Evolutionary conservation across 305 asterid genomes (phyloP), one percentile per base, ranked within the genome.

Genomic region (Fraxinus velutina): DNA sequence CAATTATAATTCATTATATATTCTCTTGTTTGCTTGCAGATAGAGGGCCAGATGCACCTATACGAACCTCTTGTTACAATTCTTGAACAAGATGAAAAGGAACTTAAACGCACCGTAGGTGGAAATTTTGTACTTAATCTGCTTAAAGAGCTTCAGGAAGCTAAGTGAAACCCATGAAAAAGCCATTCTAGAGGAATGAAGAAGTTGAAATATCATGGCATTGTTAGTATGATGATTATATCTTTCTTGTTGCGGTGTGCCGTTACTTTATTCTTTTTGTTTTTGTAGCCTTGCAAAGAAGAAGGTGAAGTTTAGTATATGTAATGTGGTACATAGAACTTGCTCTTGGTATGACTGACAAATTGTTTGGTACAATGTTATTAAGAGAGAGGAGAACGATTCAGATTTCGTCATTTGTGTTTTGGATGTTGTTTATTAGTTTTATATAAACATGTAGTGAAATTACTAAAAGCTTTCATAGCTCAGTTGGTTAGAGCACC

Each of bases 401-500:
- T 39, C 47, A 8, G 47, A 39, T 39, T 39, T 39, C 9, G 13
- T 39, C 3, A 2, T 8, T 1, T 39, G 47, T 39, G 47, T 39
- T 39, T 39, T 39, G 3, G 3, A 39, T 9, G 13, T 39, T 37
- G 12, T 8, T 7, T 37, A 37, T 37, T 37, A 7, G 1, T 50
- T 15, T 50, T 0, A 5, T 0, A 0, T 15, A 50, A 50, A 50
- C 2, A 22, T 15, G 22, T 1, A n/a, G 8, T 0, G 6, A n/a
- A 1, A 1, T 75, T 77, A 88, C 85, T 83, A 83, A 86, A 88
- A 89, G 81, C 81, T 78, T 55, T 78, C 81, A 21, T 85, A 85
- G 92, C 91, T 89, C 91, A 86, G 90, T 88, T 88, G 91, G 89
- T 89, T 89, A 89, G 89, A 88, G 88, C 88, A 87, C 89, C 91